Percentiles rank a stretch among this genome's conserved stretches.
Evolutionary conservation across 306 rosid species (phyloP).

Genomic region (Glycine latifolia): DNA sequence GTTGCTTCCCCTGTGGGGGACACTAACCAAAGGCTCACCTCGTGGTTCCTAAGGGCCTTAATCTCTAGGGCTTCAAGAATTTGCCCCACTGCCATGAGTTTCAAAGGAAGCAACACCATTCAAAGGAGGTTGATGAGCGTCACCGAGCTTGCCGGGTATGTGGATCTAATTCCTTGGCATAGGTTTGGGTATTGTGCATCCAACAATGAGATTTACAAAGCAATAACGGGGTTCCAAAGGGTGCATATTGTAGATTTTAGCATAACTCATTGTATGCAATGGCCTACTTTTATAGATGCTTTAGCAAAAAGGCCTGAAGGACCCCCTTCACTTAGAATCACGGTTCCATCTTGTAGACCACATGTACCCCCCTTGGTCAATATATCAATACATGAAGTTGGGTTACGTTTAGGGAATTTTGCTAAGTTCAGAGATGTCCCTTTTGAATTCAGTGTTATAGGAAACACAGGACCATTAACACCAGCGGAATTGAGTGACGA

Average conservation of each 20-base stretch:
- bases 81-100: conserved; percentile 64
- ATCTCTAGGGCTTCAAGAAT: conserved; percentile 84
- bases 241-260: conserved; percentile 92
- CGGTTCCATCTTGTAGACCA: conserved; percentile 79
- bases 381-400: conserved; percentile 75
- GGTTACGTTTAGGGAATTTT: conserved; percentile 77
- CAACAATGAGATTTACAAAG: conserved; percentile 75
- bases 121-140: conserved; percentile 79
- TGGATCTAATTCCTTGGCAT: conserved; percentile 97
- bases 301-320: conserved; percentile 82
- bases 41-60: conserved; percentile 88
- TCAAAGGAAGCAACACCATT: conserved; percentile 55
- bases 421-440: conserved; percentile 75
- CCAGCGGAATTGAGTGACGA: conserved; percentile 40
- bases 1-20: conserved; percentile 87
- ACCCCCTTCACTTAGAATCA: conserved; percentile 80
- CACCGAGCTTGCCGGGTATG: conserved; percentile 91
- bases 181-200: conserved; percentile 90
- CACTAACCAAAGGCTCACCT: conserved; percentile 90
- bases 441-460: conserved; percentile 74
- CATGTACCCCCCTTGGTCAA: conserved; percentile 82
- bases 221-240: conserved; percentile 65
- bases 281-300: conserved; percentile 93
- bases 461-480: conserved; percentile 41
- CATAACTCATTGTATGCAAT: conserved; percentile 92